phyloP scores from a whole-genome alignment of 768 basidiomycete genomes.

The Hemileccinum rubropunctum region DNA sequence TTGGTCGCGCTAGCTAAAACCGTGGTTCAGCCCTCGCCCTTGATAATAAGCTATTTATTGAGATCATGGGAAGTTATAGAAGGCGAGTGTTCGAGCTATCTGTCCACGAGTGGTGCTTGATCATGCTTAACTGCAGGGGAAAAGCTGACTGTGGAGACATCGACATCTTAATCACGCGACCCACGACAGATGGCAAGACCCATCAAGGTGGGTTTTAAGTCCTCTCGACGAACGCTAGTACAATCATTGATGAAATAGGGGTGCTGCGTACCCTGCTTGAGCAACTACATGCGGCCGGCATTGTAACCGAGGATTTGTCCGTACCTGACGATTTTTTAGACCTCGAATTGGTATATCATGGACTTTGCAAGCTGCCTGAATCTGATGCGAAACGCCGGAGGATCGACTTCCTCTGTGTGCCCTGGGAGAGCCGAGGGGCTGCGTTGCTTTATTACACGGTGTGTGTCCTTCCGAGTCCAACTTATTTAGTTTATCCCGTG shows the following conservation, averaged over 20 bases:
- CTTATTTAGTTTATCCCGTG: background rate
- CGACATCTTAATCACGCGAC: constrained; percentile 83
- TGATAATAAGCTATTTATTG: constrained; percentile 68
- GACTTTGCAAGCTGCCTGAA: constrained; percentile 63
- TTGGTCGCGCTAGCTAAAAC: background rate
- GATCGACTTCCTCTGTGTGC: constrained; percentile 84
- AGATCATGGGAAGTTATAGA: constrained; percentile 92
- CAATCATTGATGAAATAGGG: constrained; percentile 37
- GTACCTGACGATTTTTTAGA: constrained; percentile 64
- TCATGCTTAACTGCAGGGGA: constrained; percentile 46
- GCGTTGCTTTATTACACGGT: constrained; percentile 93
- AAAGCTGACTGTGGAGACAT: constrained; percentile 87
- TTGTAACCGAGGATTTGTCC: constrained; percentile 81
- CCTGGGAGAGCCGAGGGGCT: constrained; percentile 76
- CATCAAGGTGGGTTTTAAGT: constrained; percentile 54
- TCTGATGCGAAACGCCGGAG: constrained; percentile 53
- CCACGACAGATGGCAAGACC: constrained; percentile 65
- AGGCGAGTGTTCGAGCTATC: constrained; percentile 40
- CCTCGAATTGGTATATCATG: constrained; percentile 79
- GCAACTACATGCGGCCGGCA: constrained; percentile 50
- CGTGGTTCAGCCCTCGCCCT: constrained; percentile 57
- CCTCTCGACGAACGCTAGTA: background rate
- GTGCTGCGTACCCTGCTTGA: constrained; percentile 58
- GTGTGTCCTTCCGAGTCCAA: constrained; percentile 20
- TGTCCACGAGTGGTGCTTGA: background rate